A percentile compares a stretch with the other conserved stretches of the same genome.
These are phyloP conservation scores for Sphaerostilbella broomeana DNA, from an alignment of 2,329 filamentous ascomycete species.

Conservation along the genomic window DNA sequence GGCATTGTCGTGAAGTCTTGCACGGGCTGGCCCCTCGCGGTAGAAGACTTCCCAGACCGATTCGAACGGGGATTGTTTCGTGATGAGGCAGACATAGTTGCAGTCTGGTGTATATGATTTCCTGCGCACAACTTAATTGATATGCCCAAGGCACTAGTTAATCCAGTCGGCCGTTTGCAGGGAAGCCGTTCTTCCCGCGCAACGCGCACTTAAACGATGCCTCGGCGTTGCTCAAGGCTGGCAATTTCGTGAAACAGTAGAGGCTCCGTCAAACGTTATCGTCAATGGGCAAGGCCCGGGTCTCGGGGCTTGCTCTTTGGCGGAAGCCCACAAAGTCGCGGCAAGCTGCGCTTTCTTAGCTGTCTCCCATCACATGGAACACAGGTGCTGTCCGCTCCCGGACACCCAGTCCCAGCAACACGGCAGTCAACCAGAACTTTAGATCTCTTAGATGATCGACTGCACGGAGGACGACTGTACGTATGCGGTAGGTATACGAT, in stretches of 20 bases:
- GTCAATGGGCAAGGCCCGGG: conserved; percentile 24
- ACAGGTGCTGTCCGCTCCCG: conserved; percentile 26
- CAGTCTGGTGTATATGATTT: conserved; percentile 27
- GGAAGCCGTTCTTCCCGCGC: background rate
- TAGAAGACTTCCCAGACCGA: conserved; percentile 50
- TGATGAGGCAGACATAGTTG: conserved; percentile 46
- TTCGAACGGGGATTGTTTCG: conserved; percentile 55
- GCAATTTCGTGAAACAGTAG: conserved; percentile 30
- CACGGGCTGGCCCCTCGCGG: conserved; percentile 34
- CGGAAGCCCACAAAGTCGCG: conserved; percentile 22
- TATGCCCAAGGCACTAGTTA: conserved; percentile 2
- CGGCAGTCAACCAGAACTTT: conserved; percentile 16
- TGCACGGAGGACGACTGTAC: conserved; percentile 16
- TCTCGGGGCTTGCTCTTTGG: conserved; percentile 20
- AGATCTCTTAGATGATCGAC: conserved; percentile 8
- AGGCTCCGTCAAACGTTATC: conserved; percentile 35
- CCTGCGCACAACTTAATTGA: conserved; percentile 1
- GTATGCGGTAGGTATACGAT: too few species aligned
- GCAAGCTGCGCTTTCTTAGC: conserved; percentile 28
- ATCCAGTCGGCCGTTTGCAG: conserved; percentile 4
- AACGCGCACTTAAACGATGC: conserved; percentile 6
- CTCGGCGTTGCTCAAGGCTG: conserved; percentile 16
- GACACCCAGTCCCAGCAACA: conserved; percentile 16
- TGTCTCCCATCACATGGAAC: conserved; percentile 34
- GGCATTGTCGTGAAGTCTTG: conserved; percentile 48